Evolutionary conservation across 495 filamentous ascomycete genomes (phyloP).

Genomic region (Penicillium lagena): DNA sequence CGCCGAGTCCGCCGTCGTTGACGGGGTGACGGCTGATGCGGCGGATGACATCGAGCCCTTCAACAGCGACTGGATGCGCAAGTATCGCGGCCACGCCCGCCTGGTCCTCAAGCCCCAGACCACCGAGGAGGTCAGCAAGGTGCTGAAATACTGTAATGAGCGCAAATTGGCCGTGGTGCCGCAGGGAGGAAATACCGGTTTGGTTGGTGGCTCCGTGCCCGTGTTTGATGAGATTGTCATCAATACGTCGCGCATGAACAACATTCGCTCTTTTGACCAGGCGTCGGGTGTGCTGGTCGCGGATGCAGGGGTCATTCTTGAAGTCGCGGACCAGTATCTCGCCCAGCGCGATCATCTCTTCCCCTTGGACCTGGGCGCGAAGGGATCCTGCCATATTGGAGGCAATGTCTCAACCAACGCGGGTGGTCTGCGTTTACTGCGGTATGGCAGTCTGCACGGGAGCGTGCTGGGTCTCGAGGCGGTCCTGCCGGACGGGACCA

Average conservation of each 20-base stretch:
- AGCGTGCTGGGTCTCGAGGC: conserved; percentile 88
- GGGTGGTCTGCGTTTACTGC: conserved; percentile 79
- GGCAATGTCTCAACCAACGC: conserved; percentile 99
- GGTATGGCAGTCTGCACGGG: conserved; percentile 92
- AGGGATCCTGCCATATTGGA: conserved; percentile 94
- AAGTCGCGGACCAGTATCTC: conserved; percentile 77
- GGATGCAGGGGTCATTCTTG: conserved; percentile 87
- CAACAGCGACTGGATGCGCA: conserved; percentile 98
- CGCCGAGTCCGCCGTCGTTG: conserved; percentile 69
- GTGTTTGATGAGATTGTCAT: conserved; percentile 98
- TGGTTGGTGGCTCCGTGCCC: conserved; percentile 91
- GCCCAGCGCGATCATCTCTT: conserved; percentile 78
- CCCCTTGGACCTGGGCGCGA: conserved; percentile 91
- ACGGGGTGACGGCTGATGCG: conserved; percentile 68
- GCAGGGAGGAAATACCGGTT: conserved; percentile 92
- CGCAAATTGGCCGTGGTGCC: conserved; percentile 90
- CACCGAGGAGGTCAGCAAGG: conserved; percentile 79
- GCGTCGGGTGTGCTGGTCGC: conserved; percentile 86
- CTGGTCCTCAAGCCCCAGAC: conserved; percentile 79
- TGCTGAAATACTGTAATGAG: conserved; percentile 90
- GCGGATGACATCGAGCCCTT: conserved; percentile 80
- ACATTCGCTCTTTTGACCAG: conserved; percentile 84
- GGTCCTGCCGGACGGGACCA: conserved; percentile 84
- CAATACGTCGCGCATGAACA: conserved; percentile 80
- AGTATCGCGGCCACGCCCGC: conserved; percentile 85